Conservation (phyloP, 2,329 filamentous ascomycete species). For the Torrubiellomyces zombiae region DNA sequence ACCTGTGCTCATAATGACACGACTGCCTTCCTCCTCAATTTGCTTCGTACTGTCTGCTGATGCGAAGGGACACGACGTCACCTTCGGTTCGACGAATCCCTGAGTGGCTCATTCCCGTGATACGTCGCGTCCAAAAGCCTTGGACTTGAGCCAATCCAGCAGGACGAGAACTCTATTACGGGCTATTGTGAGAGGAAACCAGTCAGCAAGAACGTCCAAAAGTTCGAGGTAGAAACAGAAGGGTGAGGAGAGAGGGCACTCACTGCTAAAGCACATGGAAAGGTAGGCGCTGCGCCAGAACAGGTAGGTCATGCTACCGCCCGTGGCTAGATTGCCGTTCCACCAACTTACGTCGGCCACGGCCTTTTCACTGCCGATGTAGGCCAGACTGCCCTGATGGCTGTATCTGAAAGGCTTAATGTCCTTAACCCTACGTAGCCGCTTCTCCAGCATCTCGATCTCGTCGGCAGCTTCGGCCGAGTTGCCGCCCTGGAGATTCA, state of each 20-base stretch:
- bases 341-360: conserved; percentile 96
- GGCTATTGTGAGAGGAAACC: too few relatives aligned
- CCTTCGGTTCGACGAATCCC: too few relatives aligned
- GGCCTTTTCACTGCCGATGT: conserved; percentile 95
- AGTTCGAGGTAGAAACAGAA: conserved; percentile 3
- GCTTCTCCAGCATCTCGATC: conserved; percentile 76
- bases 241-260: conserved; percentile 24
- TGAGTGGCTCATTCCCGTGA: conserved; percentile 63
- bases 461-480: conserved; percentile 52
- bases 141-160: conserved; percentile 93
- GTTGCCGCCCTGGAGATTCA: conserved; percentile 46
- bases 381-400: conserved; percentile 90
- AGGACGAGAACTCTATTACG: conserved; percentile 88
- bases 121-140: conserved; percentile 89
- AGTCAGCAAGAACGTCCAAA: conserved; percentile 6
- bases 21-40: too few relatives aligned
- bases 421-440: conserved; percentile 78
- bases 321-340: conserved; percentile 88
- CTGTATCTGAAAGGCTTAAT: conserved; percentile 97
- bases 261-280: conserved; percentile 99
- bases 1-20: too few relatives aligned
- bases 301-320: conserved; percentile 86
- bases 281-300: conserved; percentile 98
- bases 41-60: too few relatives aligned
- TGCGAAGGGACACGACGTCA: too few relatives aligned